Conservation (phyloP, 2,329 filamentous ascomycete genomes). For the Elsinoe arachidis region DNA sequence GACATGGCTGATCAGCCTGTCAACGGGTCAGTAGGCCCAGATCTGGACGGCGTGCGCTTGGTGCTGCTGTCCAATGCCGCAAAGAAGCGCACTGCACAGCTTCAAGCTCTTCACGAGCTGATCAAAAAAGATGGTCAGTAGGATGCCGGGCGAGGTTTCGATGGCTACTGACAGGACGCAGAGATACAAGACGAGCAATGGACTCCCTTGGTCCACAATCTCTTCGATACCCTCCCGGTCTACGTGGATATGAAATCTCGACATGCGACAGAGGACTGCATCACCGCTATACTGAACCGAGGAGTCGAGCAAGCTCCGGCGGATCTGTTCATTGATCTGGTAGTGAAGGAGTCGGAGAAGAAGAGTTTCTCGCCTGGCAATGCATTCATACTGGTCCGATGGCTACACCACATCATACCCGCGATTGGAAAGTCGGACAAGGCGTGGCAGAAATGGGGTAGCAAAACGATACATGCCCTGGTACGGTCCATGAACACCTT, state of each 20-base stretch:
- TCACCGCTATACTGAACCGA: slow-evolving; percentile 57
- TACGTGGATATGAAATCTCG: slow-evolving; percentile 82
- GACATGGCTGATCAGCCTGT: slow-evolving; percentile 21
- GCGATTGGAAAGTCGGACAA: slow-evolving; percentile 52
- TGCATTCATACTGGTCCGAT: slow-evolving; percentile 84
- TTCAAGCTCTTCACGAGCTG: slow-evolving; percentile 36
- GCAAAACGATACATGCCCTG: slow-evolving; percentile 58
- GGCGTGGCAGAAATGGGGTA: slow-evolving; percentile 55
- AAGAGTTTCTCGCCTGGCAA: slow-evolving; percentile 66
- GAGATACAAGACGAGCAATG: slow-evolving; percentile 19
- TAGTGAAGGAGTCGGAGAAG: slow-evolving; percentile 69
- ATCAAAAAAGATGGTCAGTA: slow-evolving; percentile 36
- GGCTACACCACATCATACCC: slow-evolving; percentile 74
- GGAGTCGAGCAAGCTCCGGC: slow-evolving; percentile 50
- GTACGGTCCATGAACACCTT: slow-evolving; percentile 72
- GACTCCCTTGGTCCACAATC: slow-evolving; percentile 47
- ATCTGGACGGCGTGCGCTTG: slow-evolving; percentile 26
- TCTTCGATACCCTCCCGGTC: slow-evolving; percentile 80
- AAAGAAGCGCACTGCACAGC: slow-evolving; percentile 38
- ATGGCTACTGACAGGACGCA: neutral
- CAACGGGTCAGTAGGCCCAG: slow-evolving; percentile 18
- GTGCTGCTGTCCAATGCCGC: slow-evolving; percentile 40
- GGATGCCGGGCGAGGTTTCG: neutral
- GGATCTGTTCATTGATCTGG: slow-evolving; percentile 54
- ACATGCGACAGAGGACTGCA: slow-evolving; percentile 71